phyloP scores from a whole-genome alignment of 2,329 filamentous ascomycete species.

The Arthroderma sp. region DNA sequence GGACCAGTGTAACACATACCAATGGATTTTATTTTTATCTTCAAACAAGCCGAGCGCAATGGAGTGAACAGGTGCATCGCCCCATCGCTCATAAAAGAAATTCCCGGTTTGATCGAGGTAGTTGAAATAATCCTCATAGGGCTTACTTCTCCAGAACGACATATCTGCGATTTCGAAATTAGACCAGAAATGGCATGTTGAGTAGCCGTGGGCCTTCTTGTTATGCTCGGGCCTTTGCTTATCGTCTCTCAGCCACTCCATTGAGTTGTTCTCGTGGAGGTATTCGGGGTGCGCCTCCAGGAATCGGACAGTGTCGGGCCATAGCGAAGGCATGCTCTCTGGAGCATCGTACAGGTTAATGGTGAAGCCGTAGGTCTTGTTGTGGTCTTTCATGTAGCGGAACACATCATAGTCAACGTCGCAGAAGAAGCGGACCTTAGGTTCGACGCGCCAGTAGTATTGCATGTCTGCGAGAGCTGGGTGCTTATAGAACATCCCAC shows the following conservation, averaged over 20 bases:
- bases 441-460: constrained; percentile 98
- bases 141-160: constrained; percentile 78
- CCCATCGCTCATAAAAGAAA: constrained; percentile 98
- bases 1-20: constrained; percentile 43
- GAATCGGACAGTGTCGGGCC: constrained; percentile 94
- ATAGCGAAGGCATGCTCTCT: constrained; percentile 70
- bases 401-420: constrained; percentile 98
- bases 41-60: constrained; percentile 87
- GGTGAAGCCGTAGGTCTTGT: constrained; percentile 98
- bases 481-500: constrained; percentile 94
- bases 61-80: constrained; percentile 91
- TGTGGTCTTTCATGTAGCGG: constrained; percentile 93
- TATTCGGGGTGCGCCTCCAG: constrained; percentile 71
- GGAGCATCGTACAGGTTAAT: constrained; percentile 94
- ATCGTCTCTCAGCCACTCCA: constrained; percentile 75
- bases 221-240: constrained; percentile 66
- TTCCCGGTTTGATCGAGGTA: constrained; percentile 87
- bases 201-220: constrained; percentile 75
- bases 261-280: constrained; percentile 69
- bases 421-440: constrained; percentile 98
- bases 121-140: constrained; percentile 91
- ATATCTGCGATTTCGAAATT: constrained; percentile 97
- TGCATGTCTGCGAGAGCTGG: constrained; percentile 67
- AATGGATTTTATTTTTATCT: constrained; percentile 81
- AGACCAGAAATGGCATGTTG: constrained; percentile 97